Conservation (phyloP, 2,329 filamentous ascomycete genomes). For the Penicillium sp. region DNA sequence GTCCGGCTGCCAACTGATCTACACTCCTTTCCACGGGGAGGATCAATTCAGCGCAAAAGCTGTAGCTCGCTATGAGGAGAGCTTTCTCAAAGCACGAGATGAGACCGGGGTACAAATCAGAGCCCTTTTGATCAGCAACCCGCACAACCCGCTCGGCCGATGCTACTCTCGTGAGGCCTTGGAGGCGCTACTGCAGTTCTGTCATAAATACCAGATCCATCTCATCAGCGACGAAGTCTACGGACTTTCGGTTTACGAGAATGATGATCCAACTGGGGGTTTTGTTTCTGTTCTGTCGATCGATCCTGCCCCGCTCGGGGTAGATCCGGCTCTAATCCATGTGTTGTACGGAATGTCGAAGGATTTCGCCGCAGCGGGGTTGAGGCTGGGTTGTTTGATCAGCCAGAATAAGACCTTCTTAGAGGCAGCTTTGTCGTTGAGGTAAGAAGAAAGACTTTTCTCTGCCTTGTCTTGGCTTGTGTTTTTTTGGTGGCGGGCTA, state of each 20-base stretch:
- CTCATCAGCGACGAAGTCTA: neutral
- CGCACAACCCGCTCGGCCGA: neutral
- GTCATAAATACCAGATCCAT: neutral
- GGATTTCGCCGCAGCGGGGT: neutral
- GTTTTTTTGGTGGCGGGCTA: neutral
- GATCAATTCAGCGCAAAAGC: neutral
- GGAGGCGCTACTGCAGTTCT: neutral
- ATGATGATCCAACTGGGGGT: neutral
- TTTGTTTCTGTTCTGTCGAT: neutral
- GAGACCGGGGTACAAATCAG: neutral
- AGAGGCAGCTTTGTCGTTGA: neutral
- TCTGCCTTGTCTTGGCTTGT: neutral
- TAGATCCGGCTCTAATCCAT: neutral
- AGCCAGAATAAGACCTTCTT: neutral
- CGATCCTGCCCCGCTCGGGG: neutral
- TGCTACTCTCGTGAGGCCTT: neutral
- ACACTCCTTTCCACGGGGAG: neutral
- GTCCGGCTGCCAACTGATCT: neutral
- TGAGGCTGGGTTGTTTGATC: neutral
- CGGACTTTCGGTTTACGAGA: neutral
- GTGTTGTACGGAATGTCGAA: constrained; percentile 1
- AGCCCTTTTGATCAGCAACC: neutral
- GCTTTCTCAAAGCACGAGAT: neutral
- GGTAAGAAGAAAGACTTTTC: neutral
- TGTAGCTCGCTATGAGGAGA: neutral